phyloP scores from a whole-genome alignment of 2,329 filamentous ascomycete species.

The Metarhizium album region DNA sequence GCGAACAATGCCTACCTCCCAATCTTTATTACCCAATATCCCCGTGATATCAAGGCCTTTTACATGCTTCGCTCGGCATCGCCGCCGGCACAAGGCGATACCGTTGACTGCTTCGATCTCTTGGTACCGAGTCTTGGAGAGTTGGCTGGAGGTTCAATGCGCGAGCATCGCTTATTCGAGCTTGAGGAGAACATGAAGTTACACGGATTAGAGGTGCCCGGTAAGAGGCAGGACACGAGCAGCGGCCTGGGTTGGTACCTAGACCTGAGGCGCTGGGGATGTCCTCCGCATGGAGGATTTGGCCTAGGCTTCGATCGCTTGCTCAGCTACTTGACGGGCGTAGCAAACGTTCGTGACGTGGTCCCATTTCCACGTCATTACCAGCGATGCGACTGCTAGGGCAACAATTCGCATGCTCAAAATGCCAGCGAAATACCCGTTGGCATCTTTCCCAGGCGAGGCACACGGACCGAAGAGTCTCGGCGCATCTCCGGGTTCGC shows the following conservation, averaged over 20 bases:
- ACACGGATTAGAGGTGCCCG: conserved; percentile 46
- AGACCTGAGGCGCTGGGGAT: conserved; percentile 83
- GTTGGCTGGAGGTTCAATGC: conserved; percentile 78
- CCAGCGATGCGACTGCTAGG: conserved; percentile 49
- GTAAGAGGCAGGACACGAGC: conserved; percentile 16
- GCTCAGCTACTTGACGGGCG: conserved; percentile 70
- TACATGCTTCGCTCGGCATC: conserved; percentile 42
- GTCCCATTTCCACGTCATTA: conserved; percentile 75
- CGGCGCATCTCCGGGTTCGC: background rate
- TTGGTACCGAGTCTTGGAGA: conserved; percentile 79
- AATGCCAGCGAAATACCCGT: background rate
- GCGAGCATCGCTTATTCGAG: conserved; percentile 64
- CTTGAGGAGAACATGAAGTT: conserved; percentile 61
- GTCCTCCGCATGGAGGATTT: conserved; percentile 82
- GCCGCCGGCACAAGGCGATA: conserved; percentile 28
- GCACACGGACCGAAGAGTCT: conserved; percentile 1
- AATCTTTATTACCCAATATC: conserved; percentile 89
- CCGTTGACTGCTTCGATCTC: conserved; percentile 85
- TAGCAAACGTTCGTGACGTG: conserved; percentile 73
- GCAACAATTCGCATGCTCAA: background rate
- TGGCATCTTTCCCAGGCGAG: background rate
- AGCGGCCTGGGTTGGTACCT: conserved; percentile 66
- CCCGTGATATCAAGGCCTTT: conserved; percentile 81
- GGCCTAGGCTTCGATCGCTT: conserved; percentile 84
- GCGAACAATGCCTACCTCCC: conserved; percentile 45